These are phyloP conservation scores for Chrysoporthe austroafricana DNA, from an alignment of 2,329 filamentous ascomycete species.

Conservation along the genomic window DNA sequence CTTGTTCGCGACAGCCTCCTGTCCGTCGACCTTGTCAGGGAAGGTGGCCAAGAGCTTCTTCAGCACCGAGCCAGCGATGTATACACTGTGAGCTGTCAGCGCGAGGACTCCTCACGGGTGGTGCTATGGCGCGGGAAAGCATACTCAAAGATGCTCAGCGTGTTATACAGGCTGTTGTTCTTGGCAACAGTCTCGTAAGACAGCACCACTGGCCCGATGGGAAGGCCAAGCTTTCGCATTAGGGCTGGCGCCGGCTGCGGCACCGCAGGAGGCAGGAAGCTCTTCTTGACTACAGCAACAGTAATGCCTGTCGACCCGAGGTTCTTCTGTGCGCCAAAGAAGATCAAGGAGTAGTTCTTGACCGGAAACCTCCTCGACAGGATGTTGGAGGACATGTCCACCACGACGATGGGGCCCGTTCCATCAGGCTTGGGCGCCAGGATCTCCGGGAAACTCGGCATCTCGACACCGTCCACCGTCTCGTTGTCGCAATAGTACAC, in stretches of 20 bases:
- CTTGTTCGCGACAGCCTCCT: conserved; percentile 71
- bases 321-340: conserved; percentile 96
- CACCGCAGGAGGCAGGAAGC: conserved; percentile 69
- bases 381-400: conserved; percentile 95
- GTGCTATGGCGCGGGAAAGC: conserved; percentile 32
- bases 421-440: conserved; percentile 63
- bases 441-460: conserved; percentile 70
- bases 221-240: conserved; percentile 74
- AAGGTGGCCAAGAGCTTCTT: conserved; percentile 70
- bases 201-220: conserved; percentile 77
- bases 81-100: conserved; percentile 61
- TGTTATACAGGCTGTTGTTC: conserved; percentile 96
- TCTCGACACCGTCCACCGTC: conserved; percentile 92
- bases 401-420: conserved; percentile 76
- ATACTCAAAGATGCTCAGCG: conserved; percentile 85
- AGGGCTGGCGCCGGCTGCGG: conserved; percentile 69
- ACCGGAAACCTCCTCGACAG: conserved; percentile 79
- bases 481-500: conserved; percentile 95
- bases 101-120: too few species aligned
- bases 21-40: conserved; percentile 72
- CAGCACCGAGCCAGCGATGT: conserved; percentile 87
- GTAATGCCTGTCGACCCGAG: conserved; percentile 85
- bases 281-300: conserved; percentile 82
- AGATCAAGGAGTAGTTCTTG: conserved; percentile 79
- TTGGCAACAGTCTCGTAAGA: conserved; percentile 85